Evolutionary conservation across 805 yeast species (phyloP).

Genomic region (Lipomyces mesembrius): DNA sequence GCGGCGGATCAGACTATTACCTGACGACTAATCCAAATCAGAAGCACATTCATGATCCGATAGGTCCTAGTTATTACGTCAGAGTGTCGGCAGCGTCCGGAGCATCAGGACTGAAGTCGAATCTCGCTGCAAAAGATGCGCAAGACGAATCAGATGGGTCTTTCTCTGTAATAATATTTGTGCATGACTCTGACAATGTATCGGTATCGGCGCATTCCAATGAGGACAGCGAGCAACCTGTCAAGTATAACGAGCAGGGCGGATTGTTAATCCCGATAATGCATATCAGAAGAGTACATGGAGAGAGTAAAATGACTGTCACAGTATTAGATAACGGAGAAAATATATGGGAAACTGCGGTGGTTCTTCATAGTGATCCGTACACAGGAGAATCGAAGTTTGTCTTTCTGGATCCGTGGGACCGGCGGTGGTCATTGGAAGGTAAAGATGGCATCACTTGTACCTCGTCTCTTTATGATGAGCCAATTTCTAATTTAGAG

Average conservation of each 20-base stretch:
- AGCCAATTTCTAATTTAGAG: constrained; percentile 22
- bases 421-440: constrained; percentile 18
- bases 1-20: constrained; percentile 58
- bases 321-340: constrained; percentile 23
- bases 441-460: constrained; percentile 25
- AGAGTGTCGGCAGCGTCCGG: constrained; percentile 41
- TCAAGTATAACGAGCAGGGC: not conserved
- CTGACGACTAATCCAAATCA: constrained; percentile 69
- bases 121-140: not conserved
- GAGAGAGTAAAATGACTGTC: constrained; percentile 27
- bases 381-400: constrained; percentile 21
- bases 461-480: not conserved
- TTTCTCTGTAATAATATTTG: constrained; percentile 26
- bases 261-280: constrained; percentile 23
- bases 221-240: not conserved
- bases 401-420: constrained; percentile 32
- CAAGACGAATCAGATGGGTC: constrained; percentile 16
- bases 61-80: constrained; percentile 67
- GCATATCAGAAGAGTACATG: constrained; percentile 27
- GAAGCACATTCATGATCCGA: constrained; percentile 61
- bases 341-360: constrained; percentile 19
- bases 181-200: constrained; percentile 27
- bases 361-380: constrained; percentile 25
- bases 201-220: constrained; percentile 6
- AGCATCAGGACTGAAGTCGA: not conserved